Evolutionary conservation across 2,329 filamentous ascomycete genomes (phyloP), one percentile per base, ranked within the genome.

Genomic region (Pseudogymnoascus destructans): DNA sequence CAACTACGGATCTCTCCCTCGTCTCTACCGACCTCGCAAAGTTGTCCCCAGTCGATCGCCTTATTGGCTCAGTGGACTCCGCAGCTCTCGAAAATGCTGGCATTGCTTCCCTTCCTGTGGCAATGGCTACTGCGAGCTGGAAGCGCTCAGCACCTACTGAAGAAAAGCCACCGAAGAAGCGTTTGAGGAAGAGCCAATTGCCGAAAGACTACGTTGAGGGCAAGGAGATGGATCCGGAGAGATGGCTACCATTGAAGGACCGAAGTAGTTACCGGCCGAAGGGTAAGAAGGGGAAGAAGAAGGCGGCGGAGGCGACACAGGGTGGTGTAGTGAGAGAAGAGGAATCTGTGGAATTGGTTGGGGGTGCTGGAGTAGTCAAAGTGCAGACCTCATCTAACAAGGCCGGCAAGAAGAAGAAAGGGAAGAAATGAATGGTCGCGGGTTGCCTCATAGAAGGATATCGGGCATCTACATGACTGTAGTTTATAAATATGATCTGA

Each of bases 181-280:
- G 79, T 66, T 75, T 78, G 33, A 74, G 78, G 54, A 77, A 79
- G 68, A 79, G 75, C 59, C 81, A 80, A 64, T 75, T 87, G 66
- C 86, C 86, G 30, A 89, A 88, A 72, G 79, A 84, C 66, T 88
- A 82, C 67, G 87, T 89, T 60, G 80, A 87, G 57, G 81, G 79
- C 65, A 95, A 90, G 76, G 84, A 83, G 63, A 80, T 88, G 32
- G 93, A 98, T 70, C 85, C 89, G 0, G 93, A 98, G 73, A 79
- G 93, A 62, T 98, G 93, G 93, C 73, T 98, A 61, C 92, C 93
- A 10, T 76, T 97, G 66, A 84, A 87, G 57, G 93, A 98, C 70
- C 80, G 93, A 59, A 93, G 87, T 65, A 87, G 83, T 38, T 98
- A 95, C 72, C 78, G 87, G 54, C 90, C 91, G 6, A 95, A 93